Base-by-base conservation (phyloP, 768 basidiomycete species). In the Suillus tomentosus region DNA sequence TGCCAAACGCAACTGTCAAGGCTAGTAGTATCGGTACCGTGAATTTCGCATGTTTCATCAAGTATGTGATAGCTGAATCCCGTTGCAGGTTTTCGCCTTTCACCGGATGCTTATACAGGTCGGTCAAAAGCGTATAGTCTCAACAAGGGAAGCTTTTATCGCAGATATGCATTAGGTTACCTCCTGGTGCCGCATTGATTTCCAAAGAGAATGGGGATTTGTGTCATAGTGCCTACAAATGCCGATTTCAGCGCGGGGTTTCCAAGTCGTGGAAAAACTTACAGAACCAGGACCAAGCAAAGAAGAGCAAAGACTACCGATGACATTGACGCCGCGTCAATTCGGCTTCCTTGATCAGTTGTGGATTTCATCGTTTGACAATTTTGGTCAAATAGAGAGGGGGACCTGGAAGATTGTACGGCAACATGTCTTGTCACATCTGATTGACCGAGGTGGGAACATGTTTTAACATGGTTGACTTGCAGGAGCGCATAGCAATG, bases 221-320 rank as follows among this genome's bases (percentile, higher is more conserved):
- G 22, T 39, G 7, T 39, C 8, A 51, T 51, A 27, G 22, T 40
- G 56, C 24, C 53, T 24, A 22, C 40, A 58, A 42, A 19, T 31
- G 24, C 57, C 57, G 57, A 58, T 58, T 42, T n/a, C 37, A 57
- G 39, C 56, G 56, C 56, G 39, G 37, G 37, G 22, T 57, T 57
- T 57, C 39, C 40, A 58, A 58, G 57, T 31, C 40, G 39, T 58
- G 57, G 57, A 58, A 58, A 24, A 58, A 58, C 57, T 58, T 27
- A 1, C 57, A 58, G 40, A 31, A 24, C 24, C 40, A 40, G 40
- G 24, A 40, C 10, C 14, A 34, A 31, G 50, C 50, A 51, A 53
- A 53, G 51, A 53, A 8, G 27, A 53, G 50, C 50, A 51, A 53
- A 53, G 51, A 53, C 15, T 53, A 53, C 51, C 27, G 11, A 17